Evolutionary conservation across 306 rosid species (phyloP).

Genomic region (Purshia tridentata): DNA sequence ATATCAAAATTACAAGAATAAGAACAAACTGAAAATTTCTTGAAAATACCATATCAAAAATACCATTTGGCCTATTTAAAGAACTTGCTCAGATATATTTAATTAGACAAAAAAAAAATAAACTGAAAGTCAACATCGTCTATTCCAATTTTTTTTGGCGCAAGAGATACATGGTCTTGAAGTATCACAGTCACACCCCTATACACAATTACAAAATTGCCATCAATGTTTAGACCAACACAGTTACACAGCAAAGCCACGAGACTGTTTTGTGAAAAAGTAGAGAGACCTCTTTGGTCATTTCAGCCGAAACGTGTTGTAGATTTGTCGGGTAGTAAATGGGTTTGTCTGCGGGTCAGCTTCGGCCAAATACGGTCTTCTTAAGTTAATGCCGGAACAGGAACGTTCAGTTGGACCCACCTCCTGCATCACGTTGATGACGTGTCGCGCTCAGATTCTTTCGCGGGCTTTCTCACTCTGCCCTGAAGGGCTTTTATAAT

Average conservation of each 20-base stretch:
- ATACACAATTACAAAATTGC: not conserved
- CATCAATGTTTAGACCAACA: not conserved
- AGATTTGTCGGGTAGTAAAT: constrained; percentile 4
- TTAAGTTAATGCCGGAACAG: not conserved
- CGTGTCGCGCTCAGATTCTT: constrained; percentile 8
- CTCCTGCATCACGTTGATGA: constrained; percentile 1
- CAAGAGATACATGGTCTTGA: not conserved
- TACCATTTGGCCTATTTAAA: no score
- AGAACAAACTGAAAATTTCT: no score
- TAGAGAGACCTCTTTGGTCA: not conserved
- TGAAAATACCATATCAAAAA: no score
- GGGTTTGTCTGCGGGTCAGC: constrained; percentile 8
- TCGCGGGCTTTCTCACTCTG: not conserved
- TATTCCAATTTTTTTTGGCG: not conserved
- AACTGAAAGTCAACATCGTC: constrained; percentile 10
- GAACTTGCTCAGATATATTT: not conserved
- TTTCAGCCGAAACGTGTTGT: constrained; percentile 1
- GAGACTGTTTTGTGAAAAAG: no score
- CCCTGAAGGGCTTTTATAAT: not conserved
- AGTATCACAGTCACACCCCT: not conserved
- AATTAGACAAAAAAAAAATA: not conserved
- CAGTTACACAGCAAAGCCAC: not conserved
- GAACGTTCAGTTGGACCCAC: not conserved
- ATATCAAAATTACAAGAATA: no score
- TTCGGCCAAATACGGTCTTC: constrained; percentile 1